A percentile compares a stretch with the other conserved stretches of the same genome.
Conservation (phyloP, 495 filamentous ascomycete species). For the Oidiodendron maius region DNA sequence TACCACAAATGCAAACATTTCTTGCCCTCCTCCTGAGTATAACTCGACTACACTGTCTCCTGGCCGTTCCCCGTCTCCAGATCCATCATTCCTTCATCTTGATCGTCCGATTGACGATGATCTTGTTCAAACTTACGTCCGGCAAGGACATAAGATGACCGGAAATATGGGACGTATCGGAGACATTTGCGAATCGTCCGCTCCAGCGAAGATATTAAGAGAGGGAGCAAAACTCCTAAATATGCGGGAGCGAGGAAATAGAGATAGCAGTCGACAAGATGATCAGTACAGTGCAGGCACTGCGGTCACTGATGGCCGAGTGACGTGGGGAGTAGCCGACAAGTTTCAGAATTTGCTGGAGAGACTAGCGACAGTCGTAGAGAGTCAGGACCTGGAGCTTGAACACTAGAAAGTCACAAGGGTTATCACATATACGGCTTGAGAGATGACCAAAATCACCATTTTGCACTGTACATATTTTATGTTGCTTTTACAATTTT, state of each 20-base stretch:
- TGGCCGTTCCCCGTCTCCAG: background rate
- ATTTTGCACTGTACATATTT: too few relatives aligned
- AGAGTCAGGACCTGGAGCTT: too few relatives aligned
- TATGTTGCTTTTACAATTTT: too few relatives aligned
- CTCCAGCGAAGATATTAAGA: background rate
- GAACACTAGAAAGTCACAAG: too few relatives aligned
- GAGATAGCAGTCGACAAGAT: too few relatives aligned
- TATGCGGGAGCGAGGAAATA: too few relatives aligned
- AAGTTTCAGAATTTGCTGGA: background rate
- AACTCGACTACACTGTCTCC: too few relatives aligned
- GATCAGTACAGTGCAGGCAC: too few relatives aligned
- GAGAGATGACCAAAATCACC: too few relatives aligned
- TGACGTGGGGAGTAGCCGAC: background rate
- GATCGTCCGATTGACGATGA: conserved; percentile 48
- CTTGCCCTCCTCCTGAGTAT: too few relatives aligned
- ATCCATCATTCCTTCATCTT: conserved; percentile 35
- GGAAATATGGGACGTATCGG: background rate
- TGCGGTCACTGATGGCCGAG: too few relatives aligned
- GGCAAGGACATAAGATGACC: conserved; percentile 25
- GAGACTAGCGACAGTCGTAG: background rate
- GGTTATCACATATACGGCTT: too few relatives aligned
- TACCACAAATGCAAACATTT: background rate
- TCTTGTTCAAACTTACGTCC: conserved; percentile 43
- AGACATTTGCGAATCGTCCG: background rate
- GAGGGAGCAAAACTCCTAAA: conserved; percentile 1